phyloP scores from a whole-genome alignment of 441 rosid genomes.

The Syzygium syzygioides region DNA sequence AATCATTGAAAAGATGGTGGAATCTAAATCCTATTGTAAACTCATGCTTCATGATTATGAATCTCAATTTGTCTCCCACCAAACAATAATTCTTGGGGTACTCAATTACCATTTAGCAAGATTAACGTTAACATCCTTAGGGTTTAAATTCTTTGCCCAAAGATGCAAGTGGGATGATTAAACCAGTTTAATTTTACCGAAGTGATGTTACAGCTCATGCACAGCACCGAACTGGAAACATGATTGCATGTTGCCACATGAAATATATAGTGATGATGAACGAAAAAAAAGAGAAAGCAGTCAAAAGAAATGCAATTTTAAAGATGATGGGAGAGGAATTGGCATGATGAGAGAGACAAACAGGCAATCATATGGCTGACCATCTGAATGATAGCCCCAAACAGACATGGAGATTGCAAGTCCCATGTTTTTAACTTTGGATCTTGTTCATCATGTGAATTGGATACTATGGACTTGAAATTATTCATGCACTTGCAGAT shows the following conservation, averaged over 20 bases:
- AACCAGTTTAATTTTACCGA: neutral
- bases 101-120: neutral
- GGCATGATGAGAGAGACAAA: conserved; percentile 14
- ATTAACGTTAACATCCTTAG: neutral
- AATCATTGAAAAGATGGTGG: conserved; percentile 7
- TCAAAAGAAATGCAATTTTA: conserved; percentile 14
- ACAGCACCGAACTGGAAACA: neutral
- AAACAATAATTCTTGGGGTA: neutral
- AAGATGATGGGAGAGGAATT: conserved; percentile 15
- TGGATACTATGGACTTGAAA: conserved; percentile 26
- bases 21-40: conserved; percentile 5
- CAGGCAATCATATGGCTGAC: conserved; percentile 13
- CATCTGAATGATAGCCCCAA: neutral
- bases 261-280: neutral
- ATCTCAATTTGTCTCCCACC: conserved; percentile 33
- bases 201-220: neutral
- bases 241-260: neutral
- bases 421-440: conserved; percentile 17
- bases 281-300: conserved; percentile 11
- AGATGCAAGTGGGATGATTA: neutral
- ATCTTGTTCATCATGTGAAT: conserved; percentile 24
- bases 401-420: neutral
- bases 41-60: conserved; percentile 35
- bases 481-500: neutral
- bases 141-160: neutral